Conservation (phyloP, 495 filamentous ascomycete genomes). For the Neurospora sp. region DNA sequence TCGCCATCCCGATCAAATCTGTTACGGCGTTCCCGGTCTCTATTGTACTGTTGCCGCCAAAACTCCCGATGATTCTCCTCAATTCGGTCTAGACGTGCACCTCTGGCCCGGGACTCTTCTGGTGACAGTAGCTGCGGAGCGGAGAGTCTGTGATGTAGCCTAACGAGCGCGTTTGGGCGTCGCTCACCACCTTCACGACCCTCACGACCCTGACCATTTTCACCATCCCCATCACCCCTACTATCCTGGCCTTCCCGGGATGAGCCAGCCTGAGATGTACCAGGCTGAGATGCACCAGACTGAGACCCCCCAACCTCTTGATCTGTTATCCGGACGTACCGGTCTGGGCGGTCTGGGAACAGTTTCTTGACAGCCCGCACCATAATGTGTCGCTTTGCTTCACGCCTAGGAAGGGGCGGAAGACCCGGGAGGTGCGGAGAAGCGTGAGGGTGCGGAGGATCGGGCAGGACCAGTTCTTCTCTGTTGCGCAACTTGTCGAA, state of each 20-base stretch:
- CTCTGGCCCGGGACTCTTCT: no score
- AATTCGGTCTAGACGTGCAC: no score
- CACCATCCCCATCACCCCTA: no score
- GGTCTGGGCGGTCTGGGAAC: background rate
- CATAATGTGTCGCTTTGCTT: background rate
- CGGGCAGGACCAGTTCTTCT: background rate
- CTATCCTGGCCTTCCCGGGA: no score
- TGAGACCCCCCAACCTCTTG: background rate
- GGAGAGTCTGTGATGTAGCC: no score
- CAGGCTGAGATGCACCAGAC: background rate
- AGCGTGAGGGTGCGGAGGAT: background rate
- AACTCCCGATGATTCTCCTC: background rate
- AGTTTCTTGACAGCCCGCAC: background rate
- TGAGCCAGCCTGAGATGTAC: background rate
- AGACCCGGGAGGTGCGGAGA: background rate
- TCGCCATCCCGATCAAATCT: background rate
- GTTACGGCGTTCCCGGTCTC: background rate
- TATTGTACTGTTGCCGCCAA: background rate
- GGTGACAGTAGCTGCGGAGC: no score
- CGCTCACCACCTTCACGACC: no score
- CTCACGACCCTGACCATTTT: no score
- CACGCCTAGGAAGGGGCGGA: background rate
- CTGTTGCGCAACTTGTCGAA: background rate
- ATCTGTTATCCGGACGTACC: background rate
- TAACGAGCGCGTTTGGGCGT: no score